phyloP scores from a whole-genome alignment of 2,329 filamentous ascomycete species.

The Alternaria consortialis region DNA sequence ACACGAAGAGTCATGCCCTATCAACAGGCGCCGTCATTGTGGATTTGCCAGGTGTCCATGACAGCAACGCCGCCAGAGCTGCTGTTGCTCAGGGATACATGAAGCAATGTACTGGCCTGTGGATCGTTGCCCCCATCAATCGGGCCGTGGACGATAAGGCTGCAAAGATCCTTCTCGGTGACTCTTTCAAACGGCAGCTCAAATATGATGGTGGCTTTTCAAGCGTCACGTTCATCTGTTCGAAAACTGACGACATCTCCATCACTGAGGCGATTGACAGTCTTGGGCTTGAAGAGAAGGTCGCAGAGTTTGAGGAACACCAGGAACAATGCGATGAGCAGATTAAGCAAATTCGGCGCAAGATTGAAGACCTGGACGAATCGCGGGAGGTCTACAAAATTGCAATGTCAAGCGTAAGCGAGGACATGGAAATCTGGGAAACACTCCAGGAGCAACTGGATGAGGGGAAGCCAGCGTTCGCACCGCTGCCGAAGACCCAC shows the following conservation, averaged over 20 bases:
- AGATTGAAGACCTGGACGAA: slow-evolving; percentile 44
- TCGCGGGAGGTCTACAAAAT: slow-evolving; percentile 47
- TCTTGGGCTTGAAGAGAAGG: slow-evolving; percentile 48
- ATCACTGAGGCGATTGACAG: slow-evolving; percentile 55
- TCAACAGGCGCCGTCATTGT: slow-evolving; percentile 65
- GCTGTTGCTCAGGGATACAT: slow-evolving; percentile 68
- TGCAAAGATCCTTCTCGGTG: slow-evolving; percentile 64
- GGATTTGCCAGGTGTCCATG: slow-evolving; percentile 67
- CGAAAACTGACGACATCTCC: slow-evolving; percentile 70
- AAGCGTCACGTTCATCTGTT: slow-evolving; percentile 68
- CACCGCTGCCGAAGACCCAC: slow-evolving; percentile 36
- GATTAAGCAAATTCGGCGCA: slow-evolving; percentile 25
- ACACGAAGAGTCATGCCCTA: slow-evolving; percentile 60
- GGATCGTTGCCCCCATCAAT: slow-evolving; percentile 70
- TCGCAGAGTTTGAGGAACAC: slow-evolving; percentile 41
- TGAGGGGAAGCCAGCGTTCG: slow-evolving; percentile 55
- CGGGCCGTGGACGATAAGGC: slow-evolving; percentile 68
- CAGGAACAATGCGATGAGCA: slow-evolving; percentile 23
- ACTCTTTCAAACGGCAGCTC: slow-evolving; percentile 66
- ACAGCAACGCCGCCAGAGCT: slow-evolving; percentile 67
- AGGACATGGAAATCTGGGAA: slow-evolving; percentile 59
- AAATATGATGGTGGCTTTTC: slow-evolving; percentile 66
- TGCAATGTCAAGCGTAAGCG: slow-evolving; percentile 49
- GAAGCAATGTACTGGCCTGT: slow-evolving; percentile 67
- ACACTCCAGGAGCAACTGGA: slow-evolving; percentile 49